Evolutionary conservation across 768 basidiomycete species (phyloP).

Genomic region (Psilocybe subaeruginosa): DNA sequence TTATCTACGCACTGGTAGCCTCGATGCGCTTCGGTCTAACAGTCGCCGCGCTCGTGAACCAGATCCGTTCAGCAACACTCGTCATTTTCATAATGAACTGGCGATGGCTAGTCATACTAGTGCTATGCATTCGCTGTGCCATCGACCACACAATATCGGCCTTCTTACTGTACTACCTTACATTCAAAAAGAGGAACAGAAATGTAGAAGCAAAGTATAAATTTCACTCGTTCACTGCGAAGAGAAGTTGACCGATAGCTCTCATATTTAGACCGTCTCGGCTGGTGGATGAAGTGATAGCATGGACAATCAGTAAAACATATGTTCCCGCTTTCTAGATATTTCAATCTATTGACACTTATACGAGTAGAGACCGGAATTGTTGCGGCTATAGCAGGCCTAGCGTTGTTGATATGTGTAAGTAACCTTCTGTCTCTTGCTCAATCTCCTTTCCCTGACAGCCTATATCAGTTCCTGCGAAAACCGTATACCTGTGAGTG

Average conservation of each 20-base stretch:
- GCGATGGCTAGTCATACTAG: neutral
- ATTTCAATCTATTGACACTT: neutral
- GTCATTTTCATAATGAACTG: neutral
- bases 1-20: neutral
- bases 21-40: neutral
- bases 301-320: neutral
- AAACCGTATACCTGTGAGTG: neutral
- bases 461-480: neutral
- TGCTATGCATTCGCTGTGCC: neutral
- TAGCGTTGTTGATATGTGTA: neutral
- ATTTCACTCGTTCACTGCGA: neutral
- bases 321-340: neutral
- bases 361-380: neutral
- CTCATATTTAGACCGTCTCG: neutral
- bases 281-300: neutral
- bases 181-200: neutral
- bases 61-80: no score
- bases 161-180: neutral
- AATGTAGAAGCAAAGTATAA: neutral
- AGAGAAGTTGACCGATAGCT: neutral
- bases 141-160: neutral
- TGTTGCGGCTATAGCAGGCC: neutral
- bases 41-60: neutral
- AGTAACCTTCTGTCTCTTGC: neutral
- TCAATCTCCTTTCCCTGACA: neutral